These are phyloP conservation scores for Lentithecium fluviatile DNA, from an alignment of 495 filamentous ascomycete species.

Conservation along the genomic window DNA sequence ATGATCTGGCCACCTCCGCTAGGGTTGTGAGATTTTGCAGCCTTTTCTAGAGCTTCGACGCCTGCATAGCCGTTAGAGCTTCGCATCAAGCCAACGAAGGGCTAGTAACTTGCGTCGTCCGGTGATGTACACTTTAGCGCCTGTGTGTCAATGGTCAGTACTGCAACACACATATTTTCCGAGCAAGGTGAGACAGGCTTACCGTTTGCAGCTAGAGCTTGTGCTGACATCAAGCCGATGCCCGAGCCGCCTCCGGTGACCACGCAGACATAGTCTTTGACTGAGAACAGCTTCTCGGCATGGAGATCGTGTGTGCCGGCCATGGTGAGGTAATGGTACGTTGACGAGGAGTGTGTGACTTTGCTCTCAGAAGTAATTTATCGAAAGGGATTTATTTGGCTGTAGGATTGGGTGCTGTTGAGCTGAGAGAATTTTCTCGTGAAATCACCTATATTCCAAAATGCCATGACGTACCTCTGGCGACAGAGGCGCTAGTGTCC, in stretches of 20 bases:
- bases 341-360: no score
- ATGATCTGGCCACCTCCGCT: slow-evolving; percentile 43
- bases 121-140: slow-evolving; percentile 47
- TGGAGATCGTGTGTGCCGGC: slow-evolving; percentile 24
- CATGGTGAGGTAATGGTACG: slow-evolving; percentile 3
- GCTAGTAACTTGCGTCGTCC: slow-evolving; percentile 34
- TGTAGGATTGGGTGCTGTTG: no score
- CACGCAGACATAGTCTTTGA: slow-evolving; percentile 62
- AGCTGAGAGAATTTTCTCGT: no score
- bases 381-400: no score
- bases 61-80: slow-evolving; percentile 2
- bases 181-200: not conserved
- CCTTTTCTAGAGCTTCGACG: slow-evolving; percentile 43
- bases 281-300: slow-evolving; percentile 53
- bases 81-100: not conserved
- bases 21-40: slow-evolving; percentile 44
- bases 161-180: not conserved
- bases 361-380: no score
- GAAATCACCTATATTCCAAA: no score
- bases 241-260: slow-evolving; percentile 53
- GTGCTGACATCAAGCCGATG: slow-evolving; percentile 48
- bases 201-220: slow-evolving; percentile 48
- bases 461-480: no score
- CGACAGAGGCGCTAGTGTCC: no score
- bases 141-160: slow-evolving; percentile 26